Base-by-base conservation (phyloP, 1,284 basidiomycete species). In the Cystobasidiaceae sp. region DNA sequence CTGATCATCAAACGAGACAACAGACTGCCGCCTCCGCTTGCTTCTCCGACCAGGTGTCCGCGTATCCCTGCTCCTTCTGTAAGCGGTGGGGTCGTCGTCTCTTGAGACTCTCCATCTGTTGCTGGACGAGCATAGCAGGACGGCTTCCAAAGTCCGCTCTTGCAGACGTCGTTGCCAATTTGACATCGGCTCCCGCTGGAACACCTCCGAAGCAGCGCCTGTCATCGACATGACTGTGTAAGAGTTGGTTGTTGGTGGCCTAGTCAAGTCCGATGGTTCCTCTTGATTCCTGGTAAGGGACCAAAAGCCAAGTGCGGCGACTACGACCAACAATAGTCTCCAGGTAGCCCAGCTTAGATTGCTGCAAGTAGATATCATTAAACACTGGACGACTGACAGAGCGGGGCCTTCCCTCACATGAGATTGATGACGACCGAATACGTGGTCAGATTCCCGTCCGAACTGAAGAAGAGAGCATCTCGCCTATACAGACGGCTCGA, bases 401-500 rank as follows among this genome's bases (percentile, higher is more conserved):
- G 39, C 39, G 4, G 39, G 39, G 15, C 4, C 39, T 3, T 11
- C 2, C 37, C 66, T 37, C 67, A 70, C 56, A 68, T 55, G 37
- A 71, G 21, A 9, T 68, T 61, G n/a, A 69, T 61, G 28, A 63
- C 69, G 1, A 46, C 17, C 0, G 67, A 57, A 54, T 69, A 71
- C 3, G 23, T 25, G 4, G 66, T 66, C 15, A 71, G 41, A 0
- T 66, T 69, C 9, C 70, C 70, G 25, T 68, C 39, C 1, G 32
- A 2, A 34, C 39, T 32, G 39, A 70, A 71, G 67, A 60, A 71
- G 5, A 66, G 55, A 25, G 44, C 45, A 46, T 71, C 69, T 15
- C 70, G 67, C 1, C 30, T 23, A 21, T 43, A 37, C 6, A n/a
- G 28, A 2, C 51, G 33, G 1, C n/a, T 25, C 32, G 34, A 34